Conservation (phyloP, 2,329 filamentous ascomycete genomes). For the Helminthosporium solani region DNA sequence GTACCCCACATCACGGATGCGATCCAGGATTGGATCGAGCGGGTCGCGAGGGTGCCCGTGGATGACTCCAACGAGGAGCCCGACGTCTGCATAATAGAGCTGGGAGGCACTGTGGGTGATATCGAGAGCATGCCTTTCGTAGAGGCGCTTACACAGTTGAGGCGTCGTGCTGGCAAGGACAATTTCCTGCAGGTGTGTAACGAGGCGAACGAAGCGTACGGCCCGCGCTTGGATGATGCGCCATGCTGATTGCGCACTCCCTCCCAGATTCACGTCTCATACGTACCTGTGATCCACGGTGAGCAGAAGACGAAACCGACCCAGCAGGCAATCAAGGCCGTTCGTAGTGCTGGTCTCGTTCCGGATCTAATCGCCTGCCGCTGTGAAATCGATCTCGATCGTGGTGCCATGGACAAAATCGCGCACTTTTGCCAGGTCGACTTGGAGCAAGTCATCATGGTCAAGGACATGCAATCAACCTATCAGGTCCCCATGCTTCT, state of each 20-base stretch:
- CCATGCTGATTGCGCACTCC: no score
- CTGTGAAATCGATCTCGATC: slow-evolving; percentile 74
- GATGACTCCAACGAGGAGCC: slow-evolving; percentile 81
- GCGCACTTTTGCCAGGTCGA: slow-evolving; percentile 88
- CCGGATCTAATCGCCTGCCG: slow-evolving; percentile 81
- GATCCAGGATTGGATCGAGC: slow-evolving; percentile 89
- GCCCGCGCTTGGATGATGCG: no score
- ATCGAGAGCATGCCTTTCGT: slow-evolving; percentile 88
- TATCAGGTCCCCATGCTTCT: slow-evolving; percentile 96
- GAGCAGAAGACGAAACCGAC: slow-evolving; percentile 98
- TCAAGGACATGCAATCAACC: slow-evolving; percentile 83
- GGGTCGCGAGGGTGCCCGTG: slow-evolving; percentile 80
- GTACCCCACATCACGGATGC: slow-evolving; percentile 90
- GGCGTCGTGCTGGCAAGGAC: slow-evolving; percentile 67
- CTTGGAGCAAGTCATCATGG: slow-evolving; percentile 77
- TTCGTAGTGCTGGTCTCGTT: slow-evolving; percentile 72
- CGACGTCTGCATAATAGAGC: slow-evolving; percentile 86
- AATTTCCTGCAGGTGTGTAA: slow-evolving; percentile 89
- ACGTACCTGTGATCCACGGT: slow-evolving; percentile 72
- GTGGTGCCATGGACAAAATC: slow-evolving; percentile 79
- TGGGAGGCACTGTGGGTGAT: slow-evolving; percentile 71
- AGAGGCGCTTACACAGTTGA: slow-evolving; percentile 79
- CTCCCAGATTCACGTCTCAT: slow-evolving; percentile 87
- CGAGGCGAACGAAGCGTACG: no score
- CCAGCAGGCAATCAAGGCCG: slow-evolving; percentile 81